Conservation (phyloP, 2,329 filamentous ascomycete genomes). For the Hirsutella thompsonii region DNA sequence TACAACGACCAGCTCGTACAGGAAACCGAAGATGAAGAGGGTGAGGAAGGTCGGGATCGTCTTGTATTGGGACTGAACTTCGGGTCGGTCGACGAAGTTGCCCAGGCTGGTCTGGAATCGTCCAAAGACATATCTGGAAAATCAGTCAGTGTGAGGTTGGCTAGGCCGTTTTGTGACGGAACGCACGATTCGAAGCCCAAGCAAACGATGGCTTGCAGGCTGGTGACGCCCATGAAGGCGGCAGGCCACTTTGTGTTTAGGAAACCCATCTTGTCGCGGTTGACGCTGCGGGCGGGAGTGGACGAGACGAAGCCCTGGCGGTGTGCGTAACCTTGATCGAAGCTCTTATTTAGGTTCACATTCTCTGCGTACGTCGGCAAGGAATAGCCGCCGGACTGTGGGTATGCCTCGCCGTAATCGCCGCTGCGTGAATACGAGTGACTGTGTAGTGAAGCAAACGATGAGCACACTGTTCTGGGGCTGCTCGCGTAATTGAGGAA, state of each 20-base stretch:
- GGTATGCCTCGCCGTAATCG: conserved; percentile 20
- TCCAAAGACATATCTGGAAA: conserved; percentile 70
- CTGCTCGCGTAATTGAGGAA: conserved; percentile 27
- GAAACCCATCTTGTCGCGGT: conserved; percentile 45
- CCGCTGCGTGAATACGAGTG: conserved; percentile 12
- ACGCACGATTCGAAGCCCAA: conserved; percentile 79
- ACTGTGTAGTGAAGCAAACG: conserved; percentile 14
- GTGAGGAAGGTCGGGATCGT: conserved; percentile 92
- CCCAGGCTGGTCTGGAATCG: conserved; percentile 59
- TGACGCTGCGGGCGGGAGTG: conserved; percentile 16
- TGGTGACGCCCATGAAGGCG: conserved; percentile 62
- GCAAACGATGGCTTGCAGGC: conserved; percentile 66
- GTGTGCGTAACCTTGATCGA: conserved; percentile 22
- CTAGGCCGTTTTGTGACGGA: not conserved
- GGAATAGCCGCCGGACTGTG: conserved; percentile 15
- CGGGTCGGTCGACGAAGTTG: conserved; percentile 22
- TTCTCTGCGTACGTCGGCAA: conserved; percentile 13
- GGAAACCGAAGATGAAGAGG: conserved; percentile 91
- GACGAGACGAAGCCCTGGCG: conserved; percentile 23
- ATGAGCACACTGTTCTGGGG: conserved; percentile 23
- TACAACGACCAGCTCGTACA: conserved; percentile 81
- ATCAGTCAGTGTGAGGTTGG: conserved; percentile 4
- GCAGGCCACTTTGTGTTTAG: conserved; percentile 82
- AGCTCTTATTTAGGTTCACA: conserved; percentile 14
- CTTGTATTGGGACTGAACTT: conserved; percentile 39